Conservation (phyloP, 306 rosid species). For the Fagus sylvatica region DNA sequence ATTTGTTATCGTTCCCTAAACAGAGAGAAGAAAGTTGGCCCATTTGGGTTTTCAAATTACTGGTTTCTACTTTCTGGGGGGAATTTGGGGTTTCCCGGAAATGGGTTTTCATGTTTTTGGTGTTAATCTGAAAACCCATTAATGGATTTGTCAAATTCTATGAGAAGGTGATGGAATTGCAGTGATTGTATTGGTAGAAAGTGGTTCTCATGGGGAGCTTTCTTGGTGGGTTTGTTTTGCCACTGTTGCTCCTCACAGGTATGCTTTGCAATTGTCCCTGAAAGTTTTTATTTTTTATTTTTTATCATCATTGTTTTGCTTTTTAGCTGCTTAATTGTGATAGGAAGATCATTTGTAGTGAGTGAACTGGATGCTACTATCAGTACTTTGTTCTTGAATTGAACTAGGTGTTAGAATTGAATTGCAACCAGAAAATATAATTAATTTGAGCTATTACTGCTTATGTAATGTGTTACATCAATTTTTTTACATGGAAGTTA, state of each 20-base stretch:
- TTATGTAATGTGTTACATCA: too few species aligned
- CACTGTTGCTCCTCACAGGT: conserved; percentile 87
- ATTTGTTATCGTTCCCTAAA: too few species aligned
- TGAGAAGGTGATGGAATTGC: conserved; percentile 33
- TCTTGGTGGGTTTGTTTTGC: conserved; percentile 68
- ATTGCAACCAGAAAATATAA: neutral
- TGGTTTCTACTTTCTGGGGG: conserved; percentile 42
- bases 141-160: conserved; percentile 14
- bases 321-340: neutral
- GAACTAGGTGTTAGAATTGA: neutral
- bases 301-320: neutral
- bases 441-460: neutral
- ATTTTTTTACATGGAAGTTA: too few species aligned
- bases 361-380: neutral
- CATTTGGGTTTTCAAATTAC: conserved; percentile 27
- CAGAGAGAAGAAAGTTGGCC: conserved; percentile 25
- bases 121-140: conserved; percentile 33
- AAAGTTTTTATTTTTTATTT: neutral
- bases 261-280: conserved; percentile 10
- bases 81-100: conserved; percentile 35
- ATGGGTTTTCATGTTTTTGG: conserved; percentile 41
- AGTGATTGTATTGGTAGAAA: conserved; percentile 42
- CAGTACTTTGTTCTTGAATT: neutral
- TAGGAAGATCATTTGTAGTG: neutral
- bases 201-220: conserved; percentile 62